Evolutionary conservation across 2,329 filamentous ascomycete species (phyloP).

Genomic region (Cordyceps javanica): DNA sequence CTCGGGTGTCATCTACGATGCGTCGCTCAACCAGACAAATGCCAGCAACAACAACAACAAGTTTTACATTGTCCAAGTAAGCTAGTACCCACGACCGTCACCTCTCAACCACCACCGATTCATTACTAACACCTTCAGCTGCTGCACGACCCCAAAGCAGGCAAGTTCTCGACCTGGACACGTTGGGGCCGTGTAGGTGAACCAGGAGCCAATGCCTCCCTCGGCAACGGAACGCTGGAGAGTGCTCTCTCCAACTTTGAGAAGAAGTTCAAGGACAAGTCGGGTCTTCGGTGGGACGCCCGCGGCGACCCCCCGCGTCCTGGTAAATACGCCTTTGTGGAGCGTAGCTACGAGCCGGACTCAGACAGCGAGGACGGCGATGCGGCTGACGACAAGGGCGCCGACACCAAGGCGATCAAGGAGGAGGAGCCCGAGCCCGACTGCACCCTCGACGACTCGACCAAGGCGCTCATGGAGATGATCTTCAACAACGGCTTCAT

Average conservation of each 20-base stretch:
- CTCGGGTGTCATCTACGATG: slow-evolving; percentile 65
- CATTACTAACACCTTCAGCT: slow-evolving; percentile 28
- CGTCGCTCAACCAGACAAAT: slow-evolving; percentile 73
- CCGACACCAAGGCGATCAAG: slow-evolving; percentile 30
- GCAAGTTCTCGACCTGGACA: slow-evolving; percentile 58
- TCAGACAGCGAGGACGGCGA: slow-evolving; percentile 49
- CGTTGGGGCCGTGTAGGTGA: slow-evolving; percentile 76
- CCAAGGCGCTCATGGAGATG: slow-evolving; percentile 67
- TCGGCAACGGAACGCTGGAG: slow-evolving; percentile 36
- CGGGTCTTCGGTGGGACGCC: slow-evolving; percentile 49
- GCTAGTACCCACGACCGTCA: neutral
- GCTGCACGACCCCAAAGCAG: slow-evolving; percentile 30
- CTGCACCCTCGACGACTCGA: slow-evolving; percentile 51
- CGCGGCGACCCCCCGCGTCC: slow-evolving; percentile 51
- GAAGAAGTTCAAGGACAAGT: slow-evolving; percentile 58
- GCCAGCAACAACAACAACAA: slow-evolving; percentile 71
- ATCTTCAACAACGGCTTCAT: slow-evolving; percentile 80
- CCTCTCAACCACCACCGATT: neutral
- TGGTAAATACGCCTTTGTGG: slow-evolving; percentile 74
- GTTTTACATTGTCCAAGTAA: slow-evolving; percentile 68
- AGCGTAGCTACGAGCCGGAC: slow-evolving; percentile 68
- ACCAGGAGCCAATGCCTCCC: slow-evolving; percentile 39
- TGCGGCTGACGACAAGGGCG: slow-evolving; percentile 19
- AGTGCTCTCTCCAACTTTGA: slow-evolving; percentile 46
- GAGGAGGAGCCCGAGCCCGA: slow-evolving; percentile 33